phyloP scores from a whole-genome alignment of 768 basidiomycete species.

The Thelephora aurantiotincta region DNA sequence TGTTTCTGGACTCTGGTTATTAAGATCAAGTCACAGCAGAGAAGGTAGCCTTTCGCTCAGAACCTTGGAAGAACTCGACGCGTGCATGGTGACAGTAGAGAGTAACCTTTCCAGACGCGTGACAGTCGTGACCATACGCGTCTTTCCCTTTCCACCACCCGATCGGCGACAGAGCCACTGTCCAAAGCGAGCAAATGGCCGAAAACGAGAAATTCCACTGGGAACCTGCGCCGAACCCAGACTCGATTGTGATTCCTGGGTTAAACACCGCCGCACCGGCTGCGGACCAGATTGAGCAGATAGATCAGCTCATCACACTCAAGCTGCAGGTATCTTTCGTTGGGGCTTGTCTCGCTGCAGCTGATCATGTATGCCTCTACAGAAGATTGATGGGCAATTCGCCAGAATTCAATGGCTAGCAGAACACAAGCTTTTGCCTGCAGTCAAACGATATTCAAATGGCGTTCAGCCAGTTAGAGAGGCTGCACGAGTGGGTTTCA shows the following conservation, averaged over 20 bases:
- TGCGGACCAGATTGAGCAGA: conserved; percentile 82
- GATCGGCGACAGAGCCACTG: no score
- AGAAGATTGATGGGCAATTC: conserved; percentile 92
- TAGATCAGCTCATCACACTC: conserved; percentile 89
- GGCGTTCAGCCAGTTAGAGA: conserved; percentile 81
- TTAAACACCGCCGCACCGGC: conserved; percentile 55
- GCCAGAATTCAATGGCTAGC: conserved; percentile 79
- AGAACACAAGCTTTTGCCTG: conserved; percentile 68
- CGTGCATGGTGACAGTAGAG: conserved; percentile 9
- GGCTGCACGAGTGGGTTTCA: conserved; percentile 61
- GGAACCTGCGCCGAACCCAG: conserved; percentile 49
- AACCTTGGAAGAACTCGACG: conserved; percentile 8
- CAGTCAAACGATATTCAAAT: conserved; percentile 81
- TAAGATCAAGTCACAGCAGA: background rate
- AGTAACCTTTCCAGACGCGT: background rate
- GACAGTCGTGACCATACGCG: background rate
- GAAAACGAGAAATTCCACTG: conserved; percentile 36
- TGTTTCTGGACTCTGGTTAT: conserved; percentile 26
- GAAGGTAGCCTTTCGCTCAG: background rate
- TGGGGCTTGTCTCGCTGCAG: background rate
- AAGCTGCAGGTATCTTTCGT: conserved; percentile 57
- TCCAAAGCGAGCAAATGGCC: no score
- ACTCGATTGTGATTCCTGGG: conserved; percentile 54
- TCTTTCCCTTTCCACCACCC: background rate
- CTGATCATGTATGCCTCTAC: conserved; percentile 2